Evolutionary conservation across 768 basidiomycete genomes (phyloP), one percentile per base, ranked within the genome.

Genomic region (Collybia sp.): DNA sequence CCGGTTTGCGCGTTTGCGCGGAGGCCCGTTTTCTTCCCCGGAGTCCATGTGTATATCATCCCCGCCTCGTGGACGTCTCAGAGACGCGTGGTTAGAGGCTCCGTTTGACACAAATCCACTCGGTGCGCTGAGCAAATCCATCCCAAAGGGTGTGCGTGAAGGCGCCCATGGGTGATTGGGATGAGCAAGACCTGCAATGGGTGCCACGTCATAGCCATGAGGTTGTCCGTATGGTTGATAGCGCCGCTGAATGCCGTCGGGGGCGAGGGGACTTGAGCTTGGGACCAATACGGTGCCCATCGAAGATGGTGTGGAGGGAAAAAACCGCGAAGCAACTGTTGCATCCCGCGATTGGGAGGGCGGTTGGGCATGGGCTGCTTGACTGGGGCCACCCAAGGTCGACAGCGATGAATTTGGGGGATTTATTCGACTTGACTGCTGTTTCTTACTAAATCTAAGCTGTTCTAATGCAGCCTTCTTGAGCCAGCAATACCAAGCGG

Each of bases 291-390:
- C 65, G 45, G 67, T 78, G 59, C 77, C 79, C 37, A 70, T 66
- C 20, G 75, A 60, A 9, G 75, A 67, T 6, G 80, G 53, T 49
- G 72, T 57, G 61, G 62, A 35, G 57, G 72, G 55, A 69, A 75
- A 75, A 76, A 80, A 86, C 48, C 78, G 80, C 46, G 83, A 80
- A 63, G 75, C 58, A 33, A 79, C 64, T n/a, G 83, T 85, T 37
- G 77, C 85, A 70, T 90, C 88, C 56, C 87, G 78, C 49, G 85
- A 86, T 69, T 90, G 88, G 32, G 76, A 83, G 48, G 74, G 80
- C 48, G 58, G 53, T 42, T 56, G 52, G 50, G 63, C 69, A 39
- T 59, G 38, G 40, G 55, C 41, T 51, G 47, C 54, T 45, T 18
- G 50, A 63, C 70, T 38, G 59, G 40, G 41, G 55, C 42, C 51